Conservation (phyloP, 1,139 yeast genomes). For the Geotrichum aggregatum region DNA sequence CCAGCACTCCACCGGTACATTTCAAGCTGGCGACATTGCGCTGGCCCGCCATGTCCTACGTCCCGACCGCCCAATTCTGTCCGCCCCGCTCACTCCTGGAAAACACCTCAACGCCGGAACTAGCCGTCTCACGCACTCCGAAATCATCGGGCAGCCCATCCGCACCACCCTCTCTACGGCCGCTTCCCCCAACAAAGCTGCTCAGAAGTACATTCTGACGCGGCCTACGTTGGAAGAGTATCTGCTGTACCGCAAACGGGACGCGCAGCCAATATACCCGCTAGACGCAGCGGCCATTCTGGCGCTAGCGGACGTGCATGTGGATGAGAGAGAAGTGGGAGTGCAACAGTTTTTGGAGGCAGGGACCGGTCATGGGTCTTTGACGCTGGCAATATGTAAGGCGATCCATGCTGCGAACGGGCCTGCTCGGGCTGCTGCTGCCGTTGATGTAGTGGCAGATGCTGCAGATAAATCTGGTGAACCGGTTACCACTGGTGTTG, state of each 20-base stretch:
- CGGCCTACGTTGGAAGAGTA: conserved; percentile 47
- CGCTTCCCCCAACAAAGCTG: conserved; percentile 5
- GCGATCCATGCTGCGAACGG: conserved; percentile 45
- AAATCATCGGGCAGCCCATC: conserved; percentile 17
- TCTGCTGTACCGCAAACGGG: conserved; percentile 40
- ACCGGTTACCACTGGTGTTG: too few species aligned
- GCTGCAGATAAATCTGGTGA: conserved; percentile 25
- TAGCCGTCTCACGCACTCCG: conserved; percentile 15
- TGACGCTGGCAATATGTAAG: conserved; percentile 44
- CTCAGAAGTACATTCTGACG: conserved; percentile 34
- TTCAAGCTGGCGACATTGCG: conserved; percentile 21
- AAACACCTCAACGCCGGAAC: conserved; percentile 14
- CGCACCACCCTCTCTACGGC: conserved; percentile 13
- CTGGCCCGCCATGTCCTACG: conserved; percentile 21
- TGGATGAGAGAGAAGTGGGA: conserved; percentile 30
- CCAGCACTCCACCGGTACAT: conserved; percentile 12
- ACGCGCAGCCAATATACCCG: conserved; percentile 50
- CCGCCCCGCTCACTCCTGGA: conserved; percentile 16
- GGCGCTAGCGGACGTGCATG: conserved; percentile 44
- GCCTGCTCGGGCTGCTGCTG: conserved; percentile 25
- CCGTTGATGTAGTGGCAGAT: not conserved
- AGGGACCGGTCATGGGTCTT: conserved; percentile 52
- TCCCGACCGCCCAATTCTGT: conserved; percentile 20
- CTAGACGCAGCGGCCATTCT: conserved; percentile 48
- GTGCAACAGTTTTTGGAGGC: conserved; percentile 44